These are phyloP conservation scores for Blastobotrys buckinghamii DNA, from an alignment of 1,139 yeast genomes.

Conservation along the genomic window DNA sequence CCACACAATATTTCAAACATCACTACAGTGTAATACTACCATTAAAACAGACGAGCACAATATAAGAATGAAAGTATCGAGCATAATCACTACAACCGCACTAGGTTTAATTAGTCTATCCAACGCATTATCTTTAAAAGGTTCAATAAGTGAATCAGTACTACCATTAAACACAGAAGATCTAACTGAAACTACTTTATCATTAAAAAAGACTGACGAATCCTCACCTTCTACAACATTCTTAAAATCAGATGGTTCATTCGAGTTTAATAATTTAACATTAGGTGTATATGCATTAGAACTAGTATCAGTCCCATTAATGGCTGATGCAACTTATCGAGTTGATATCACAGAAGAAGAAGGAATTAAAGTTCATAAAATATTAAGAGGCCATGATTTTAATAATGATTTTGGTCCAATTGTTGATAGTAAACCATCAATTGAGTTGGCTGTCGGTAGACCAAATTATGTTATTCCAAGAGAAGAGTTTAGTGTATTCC, in stretches of 20 bases:
- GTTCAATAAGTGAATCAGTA: conserved; percentile 2
- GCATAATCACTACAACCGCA: not conserved
- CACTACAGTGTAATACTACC: not conserved
- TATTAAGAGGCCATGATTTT: conserved; percentile 28
- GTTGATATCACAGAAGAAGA: conserved; percentile 25
- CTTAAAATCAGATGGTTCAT: conserved; percentile 17
- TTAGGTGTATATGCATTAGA: conserved; percentile 25
- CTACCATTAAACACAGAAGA: conserved; percentile 4
- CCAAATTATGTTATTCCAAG: conserved; percentile 24
- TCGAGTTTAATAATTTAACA: conserved; percentile 25
- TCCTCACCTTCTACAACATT: not conserved
- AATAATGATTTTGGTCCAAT: conserved; percentile 27
- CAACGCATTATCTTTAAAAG: conserved; percentile 3
- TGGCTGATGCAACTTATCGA: conserved; percentile 16
- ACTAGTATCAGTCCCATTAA: conserved; percentile 18
- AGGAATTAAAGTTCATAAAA: conserved; percentile 23
- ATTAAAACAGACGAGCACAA: not conserved
- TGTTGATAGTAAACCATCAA: conserved; percentile 26
- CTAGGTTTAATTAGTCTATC: not conserved
- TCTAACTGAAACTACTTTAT: conserved; percentile 4
- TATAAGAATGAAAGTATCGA: too few relatives aligned
- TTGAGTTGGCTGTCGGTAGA: conserved; percentile 19
- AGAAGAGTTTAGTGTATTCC: conserved; percentile 30
- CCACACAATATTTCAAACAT: not conserved
- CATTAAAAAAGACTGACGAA: not conserved